Base-by-base conservation (phyloP, 257 asterid species). In the Solanum medicagineum region DNA sequence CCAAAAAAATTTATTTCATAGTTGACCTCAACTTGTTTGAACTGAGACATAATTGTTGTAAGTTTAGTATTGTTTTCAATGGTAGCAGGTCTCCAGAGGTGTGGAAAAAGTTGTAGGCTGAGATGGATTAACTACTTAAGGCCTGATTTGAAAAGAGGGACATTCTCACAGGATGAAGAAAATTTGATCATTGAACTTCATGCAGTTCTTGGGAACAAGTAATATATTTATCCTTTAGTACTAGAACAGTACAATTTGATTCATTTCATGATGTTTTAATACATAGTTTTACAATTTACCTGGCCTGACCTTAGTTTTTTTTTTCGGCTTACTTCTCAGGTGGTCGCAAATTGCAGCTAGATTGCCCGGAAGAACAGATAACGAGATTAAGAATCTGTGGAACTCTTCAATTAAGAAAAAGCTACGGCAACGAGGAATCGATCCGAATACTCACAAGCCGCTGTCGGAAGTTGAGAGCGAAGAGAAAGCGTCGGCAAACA, bases 331-430 rank as follows among this genome's bases (percentile, higher is more conserved):
- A 17, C 68, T 40, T 20, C 12, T 17, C 88, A 95, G 99, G 87
- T 94, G 99, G 99, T 94, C 99, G 0, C 99, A 96, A 79, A 96
- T 96, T 22, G 98, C 99, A 2, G 94, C 98, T 0, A 94, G 95
- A 40, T 80, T 96, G 84, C 98, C 98, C 0, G 98, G 99, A 47
- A 92, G 99, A 84, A 95, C 99, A 1, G 99, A 95, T 86, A 95
- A 95, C 26, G 99, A 95, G 40, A 95, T 95, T 79, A 95, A 95
- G 93, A 95, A 95, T 71, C 90, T 94, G 0, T 95, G 99, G 99
- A 95, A 95, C 57, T 95, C 99, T 0, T 94, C 98, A 10, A 91
- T 95, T 84, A 95, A 95, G 96, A 95, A 95, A 69, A 95, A 95
- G n/a, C 94, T 95, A 2, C 88, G 97, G 87, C 97, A 92, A 51